Base-by-base conservation (phyloP, 805 yeast genomes). In the Metschnikowia lunata region DNA sequence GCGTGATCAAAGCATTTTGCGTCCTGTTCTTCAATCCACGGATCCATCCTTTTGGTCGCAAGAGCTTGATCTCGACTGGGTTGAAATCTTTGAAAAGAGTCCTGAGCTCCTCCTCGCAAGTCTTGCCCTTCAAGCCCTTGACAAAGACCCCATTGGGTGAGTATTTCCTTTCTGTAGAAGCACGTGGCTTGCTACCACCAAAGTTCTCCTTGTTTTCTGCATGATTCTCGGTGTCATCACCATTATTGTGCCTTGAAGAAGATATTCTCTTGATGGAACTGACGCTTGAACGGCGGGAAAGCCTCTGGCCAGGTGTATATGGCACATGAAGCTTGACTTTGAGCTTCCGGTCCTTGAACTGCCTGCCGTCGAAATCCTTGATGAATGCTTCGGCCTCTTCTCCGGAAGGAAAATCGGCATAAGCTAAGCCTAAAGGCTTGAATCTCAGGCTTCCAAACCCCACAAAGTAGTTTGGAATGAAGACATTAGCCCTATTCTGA, bases 391-490 rank as follows among this genome's bases (percentile, higher is more conserved):
- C 54, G 6, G 66, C 69, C n/a, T 59, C 61, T 26, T 62, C 66
- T 1, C 40, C 36, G 23, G 51, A 49, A n/a, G 51, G 58, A 45
- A 69, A 64, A 40, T 62, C 70, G n/a, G 66, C 72, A 43, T 66
- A 69, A 0, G 67, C 74, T 38, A 79, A 74, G 4, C 93, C 91
- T 50, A 79, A 62, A 2, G 81, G 77, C 49, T 62, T 69, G 37
- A 68, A 72, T 39, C 64, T 67, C 33, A 56, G 58, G 7, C 56
- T 56, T 36, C 74, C 66, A 45, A 77, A 76, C 30, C 76, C 67
- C 13, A 77, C 67, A 2, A 80, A 75, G 50, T 75, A 76, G 46
- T 75, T 73, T 26, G 85, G 85, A 40, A 80, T 71, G 50, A 80
- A 62, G 3, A 79, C 76, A 23, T 54, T 57, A 67, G 66, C 8